Base-by-base conservation (phyloP, 2,329 filamentous ascomycete species). In the Akanthomyces lecanii region DNA sequence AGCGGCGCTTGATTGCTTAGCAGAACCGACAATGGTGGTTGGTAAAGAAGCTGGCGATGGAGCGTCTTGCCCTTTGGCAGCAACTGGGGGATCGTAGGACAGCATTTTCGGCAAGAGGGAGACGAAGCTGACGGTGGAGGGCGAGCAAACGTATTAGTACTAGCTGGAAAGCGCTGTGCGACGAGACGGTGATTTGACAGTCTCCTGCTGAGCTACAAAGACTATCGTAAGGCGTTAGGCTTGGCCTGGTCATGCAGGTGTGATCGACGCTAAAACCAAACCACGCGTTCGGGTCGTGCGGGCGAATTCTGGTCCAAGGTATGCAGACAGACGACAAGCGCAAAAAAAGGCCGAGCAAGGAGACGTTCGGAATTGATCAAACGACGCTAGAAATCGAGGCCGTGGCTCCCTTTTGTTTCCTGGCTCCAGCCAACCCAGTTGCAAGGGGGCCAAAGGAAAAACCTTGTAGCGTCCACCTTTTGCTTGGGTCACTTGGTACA, bases 1-100 rank as follows among this genome's bases (percentile, higher is more conserved):
- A 45, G 62, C 44, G 45, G 56, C 21, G 28, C 21, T 54, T 38
- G 66, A 57, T 21, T 70, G 66, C 51, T 69, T 69, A 38, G 63
- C 64, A 58, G 68, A 69, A 33, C 71, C 66, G 33, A 70, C 66
- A 63, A 72, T 72, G 64, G 68, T 73, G 56, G 64, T 71, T 69
- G 52, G 69, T 71, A n/a, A 71, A 66, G 55, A 65, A 60, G 67
- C 64, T 61, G 71, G 68, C 66, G 65, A 71, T 67, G 67, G 68
- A 68, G 65, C 72, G 66, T 71, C 68, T 59, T 76, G 70, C 50
- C 78, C 78, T 66, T 79, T 78, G 64, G 81, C 69, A 65, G 80
- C 70, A 66, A 80, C 71, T 48, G 79, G 75, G 50, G 76, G 70
- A 67, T 84, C 79, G 73, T 80, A 82, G 57, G 82, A 82, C 62